phyloP scores from a whole-genome alignment of 1,139 yeast species.

The Taphrina sp. region DNA sequence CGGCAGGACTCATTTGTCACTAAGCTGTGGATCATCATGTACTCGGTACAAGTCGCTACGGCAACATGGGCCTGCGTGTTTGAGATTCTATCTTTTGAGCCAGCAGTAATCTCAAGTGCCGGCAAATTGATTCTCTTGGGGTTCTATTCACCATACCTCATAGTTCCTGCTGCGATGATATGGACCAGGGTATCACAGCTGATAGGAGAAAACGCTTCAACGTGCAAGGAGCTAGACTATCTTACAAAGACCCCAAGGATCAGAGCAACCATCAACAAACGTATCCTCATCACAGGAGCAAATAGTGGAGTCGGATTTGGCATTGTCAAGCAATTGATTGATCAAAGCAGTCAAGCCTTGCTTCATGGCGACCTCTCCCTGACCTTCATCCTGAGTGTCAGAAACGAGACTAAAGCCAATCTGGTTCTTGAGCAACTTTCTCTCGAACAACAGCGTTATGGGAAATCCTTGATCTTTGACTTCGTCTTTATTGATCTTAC shows the following conservation, averaged over 20 bases:
- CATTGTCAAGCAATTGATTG: constrained; percentile 68
- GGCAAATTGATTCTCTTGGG: constrained; percentile 9
- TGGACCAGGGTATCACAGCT: neutral
- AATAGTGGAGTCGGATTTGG: constrained; percentile 76
- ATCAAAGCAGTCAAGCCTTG: constrained; percentile 7
- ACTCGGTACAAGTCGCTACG: constrained; percentile 18
- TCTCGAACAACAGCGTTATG: constrained; percentile 28
- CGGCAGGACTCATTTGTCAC: constrained; percentile 8
- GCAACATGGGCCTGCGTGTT: constrained; percentile 20
- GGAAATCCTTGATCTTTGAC: constrained; percentile 64
- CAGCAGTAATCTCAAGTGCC: neutral
- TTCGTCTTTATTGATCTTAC: constrained; percentile 82
- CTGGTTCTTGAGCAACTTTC: constrained; percentile 36
- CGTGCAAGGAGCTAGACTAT: constrained; percentile 3
- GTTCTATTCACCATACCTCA: constrained; percentile 14
- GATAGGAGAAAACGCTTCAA: neutral
- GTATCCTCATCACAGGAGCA: constrained; percentile 24
- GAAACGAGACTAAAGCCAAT: constrained; percentile 79
- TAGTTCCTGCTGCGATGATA: constrained; percentile 14
- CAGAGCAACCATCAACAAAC: neutral
- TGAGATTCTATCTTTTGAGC: constrained; percentile 8
- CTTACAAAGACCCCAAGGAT: neutral
- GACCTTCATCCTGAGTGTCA: constrained; percentile 80
- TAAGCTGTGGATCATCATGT: constrained; percentile 4
- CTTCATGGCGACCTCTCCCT: constrained; percentile 53